phyloP scores from a whole-genome alignment of 2,329 filamentous ascomycete genomes.

The Monilinia aucupariae region DNA sequence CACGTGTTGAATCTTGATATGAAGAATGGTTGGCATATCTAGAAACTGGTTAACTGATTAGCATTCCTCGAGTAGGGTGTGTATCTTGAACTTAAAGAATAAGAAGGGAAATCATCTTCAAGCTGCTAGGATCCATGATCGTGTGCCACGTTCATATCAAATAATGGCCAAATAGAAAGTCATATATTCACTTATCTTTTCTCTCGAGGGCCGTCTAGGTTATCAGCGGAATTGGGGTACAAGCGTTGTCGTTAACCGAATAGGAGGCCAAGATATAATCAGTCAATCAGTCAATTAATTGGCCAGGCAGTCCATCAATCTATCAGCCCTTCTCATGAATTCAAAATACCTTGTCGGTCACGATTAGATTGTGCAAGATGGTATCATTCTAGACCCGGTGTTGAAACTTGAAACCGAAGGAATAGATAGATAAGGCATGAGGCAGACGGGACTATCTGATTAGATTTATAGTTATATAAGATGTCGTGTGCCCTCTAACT shows the following conservation, averaged over 20 bases:
- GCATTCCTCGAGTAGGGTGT: too few species aligned
- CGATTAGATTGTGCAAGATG: constrained; percentile 18
- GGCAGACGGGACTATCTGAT: constrained; percentile 7
- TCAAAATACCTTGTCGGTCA: constrained; percentile 15
- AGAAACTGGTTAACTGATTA: too few species aligned
- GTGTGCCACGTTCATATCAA: neutral
- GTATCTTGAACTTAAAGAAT: neutral
- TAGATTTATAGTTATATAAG: constrained; percentile 5
- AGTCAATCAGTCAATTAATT: neutral
- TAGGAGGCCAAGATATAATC: constrained; percentile 15
- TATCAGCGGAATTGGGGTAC: neutral
- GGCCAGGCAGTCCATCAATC: too few species aligned
- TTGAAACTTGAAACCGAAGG: neutral
- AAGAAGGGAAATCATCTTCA: constrained; percentile 14
- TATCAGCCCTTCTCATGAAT: neutral
- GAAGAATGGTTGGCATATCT: neutral
- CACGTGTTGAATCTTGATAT: neutral
- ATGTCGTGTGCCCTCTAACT: constrained; percentile 4
- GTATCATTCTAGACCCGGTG: constrained; percentile 14
- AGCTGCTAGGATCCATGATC: neutral
- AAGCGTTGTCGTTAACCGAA: constrained; percentile 9
- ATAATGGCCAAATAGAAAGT: constrained; percentile 7
- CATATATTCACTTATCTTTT: constrained; percentile 9
- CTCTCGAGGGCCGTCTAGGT: neutral
- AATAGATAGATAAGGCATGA: constrained; percentile 4